Evolutionary conservation across 257 asterid species (phyloP).

Genomic region (Solanum medicagineum): DNA sequence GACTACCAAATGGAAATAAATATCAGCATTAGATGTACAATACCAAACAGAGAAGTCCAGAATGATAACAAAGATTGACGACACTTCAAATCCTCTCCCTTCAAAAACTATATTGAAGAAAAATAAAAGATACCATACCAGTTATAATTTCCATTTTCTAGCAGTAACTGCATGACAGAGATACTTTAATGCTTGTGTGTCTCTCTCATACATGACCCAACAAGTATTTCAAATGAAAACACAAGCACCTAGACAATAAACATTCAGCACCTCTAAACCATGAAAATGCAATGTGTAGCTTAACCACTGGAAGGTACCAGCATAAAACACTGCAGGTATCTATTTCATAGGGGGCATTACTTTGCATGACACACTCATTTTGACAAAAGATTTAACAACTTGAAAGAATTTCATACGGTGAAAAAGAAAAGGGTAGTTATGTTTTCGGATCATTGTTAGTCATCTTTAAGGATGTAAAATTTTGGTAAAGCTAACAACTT

Average conservation of each 20-base stretch:
- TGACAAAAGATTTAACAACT: background rate
- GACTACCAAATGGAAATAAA: background rate
- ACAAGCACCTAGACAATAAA: background rate
- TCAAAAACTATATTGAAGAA: background rate
- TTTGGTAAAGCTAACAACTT: background rate
- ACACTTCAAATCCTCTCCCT: background rate
- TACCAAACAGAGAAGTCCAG: background rate
- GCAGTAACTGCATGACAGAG: background rate
- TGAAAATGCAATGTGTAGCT: background rate
- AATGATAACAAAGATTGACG: background rate
- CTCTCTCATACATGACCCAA: background rate
- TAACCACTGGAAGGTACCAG: background rate
- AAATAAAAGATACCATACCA: background rate
- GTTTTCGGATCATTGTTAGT: background rate
- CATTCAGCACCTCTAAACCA: background rate
- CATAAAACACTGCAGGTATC: background rate
- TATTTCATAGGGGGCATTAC: background rate
- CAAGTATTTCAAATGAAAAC: background rate
- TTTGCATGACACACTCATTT: background rate
- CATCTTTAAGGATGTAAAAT: background rate
- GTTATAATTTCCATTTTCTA: background rate
- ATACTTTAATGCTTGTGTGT: background rate
- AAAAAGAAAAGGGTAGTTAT: background rate
- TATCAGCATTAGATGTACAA: background rate
- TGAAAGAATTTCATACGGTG: background rate